Evolutionary conservation across 1,284 basidiomycete genomes (phyloP).

Genomic region (Irpex rosettiformis): DNA sequence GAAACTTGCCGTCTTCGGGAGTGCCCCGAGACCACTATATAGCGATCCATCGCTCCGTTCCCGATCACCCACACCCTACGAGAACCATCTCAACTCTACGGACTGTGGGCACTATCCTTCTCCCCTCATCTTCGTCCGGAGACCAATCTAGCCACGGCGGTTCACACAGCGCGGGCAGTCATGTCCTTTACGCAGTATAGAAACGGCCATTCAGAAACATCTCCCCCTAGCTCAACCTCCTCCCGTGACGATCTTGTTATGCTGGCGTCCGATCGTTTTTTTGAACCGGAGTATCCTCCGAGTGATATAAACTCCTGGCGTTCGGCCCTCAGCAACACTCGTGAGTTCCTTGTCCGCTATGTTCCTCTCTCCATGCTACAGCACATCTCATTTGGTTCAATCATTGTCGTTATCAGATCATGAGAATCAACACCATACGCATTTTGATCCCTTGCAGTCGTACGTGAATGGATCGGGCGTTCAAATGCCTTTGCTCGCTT

Average conservation of each 20-base stretch:
- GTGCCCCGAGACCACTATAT: neutral
- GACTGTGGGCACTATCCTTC: neutral
- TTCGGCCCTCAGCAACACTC: neutral
- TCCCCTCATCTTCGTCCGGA: neutral
- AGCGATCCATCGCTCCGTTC: neutral
- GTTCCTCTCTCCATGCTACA: slow-evolving; percentile 7
- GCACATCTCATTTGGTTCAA: neutral
- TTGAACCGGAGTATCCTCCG: slow-evolving; percentile 9
- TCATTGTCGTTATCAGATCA: neutral
- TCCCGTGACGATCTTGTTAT: slow-evolving; percentile 6
- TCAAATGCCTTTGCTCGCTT: neutral
- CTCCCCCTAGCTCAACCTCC: slow-evolving; percentile 7
- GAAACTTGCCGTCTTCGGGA: neutral
- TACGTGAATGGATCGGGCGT: neutral
- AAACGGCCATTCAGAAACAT: neutral
- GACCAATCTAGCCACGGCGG: neutral
- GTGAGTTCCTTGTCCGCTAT: slow-evolving; percentile 4
- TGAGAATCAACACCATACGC: neutral
- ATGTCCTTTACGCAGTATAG: slow-evolving; percentile 9
- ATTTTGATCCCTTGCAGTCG: neutral
- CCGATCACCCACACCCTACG: neutral
- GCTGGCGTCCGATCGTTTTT: slow-evolving; percentile 8
- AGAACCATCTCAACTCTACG: neutral
- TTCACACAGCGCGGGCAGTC: neutral
- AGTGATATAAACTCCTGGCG: slow-evolving; percentile 9